Base-by-base conservation (phyloP, 2,329 filamentous ascomycete genomes). In the Botrytis deweyae region DNA sequence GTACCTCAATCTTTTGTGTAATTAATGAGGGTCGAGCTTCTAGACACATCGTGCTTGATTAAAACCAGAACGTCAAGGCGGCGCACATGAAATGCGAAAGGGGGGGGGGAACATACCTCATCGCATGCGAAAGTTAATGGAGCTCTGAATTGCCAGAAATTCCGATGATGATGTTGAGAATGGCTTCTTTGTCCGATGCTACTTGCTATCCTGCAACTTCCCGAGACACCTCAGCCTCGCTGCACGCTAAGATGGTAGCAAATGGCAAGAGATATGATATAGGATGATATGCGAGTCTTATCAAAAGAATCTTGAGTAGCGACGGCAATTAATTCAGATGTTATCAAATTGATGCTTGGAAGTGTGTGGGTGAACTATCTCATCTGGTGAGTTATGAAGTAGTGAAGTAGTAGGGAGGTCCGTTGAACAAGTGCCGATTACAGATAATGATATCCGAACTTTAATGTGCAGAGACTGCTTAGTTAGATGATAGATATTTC, bases 151-250 rank as follows among this genome's bases (percentile, higher is more conserved):
- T 55, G 44, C 20, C 52, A n/a, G n/a, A 55, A 42, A 55, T 42
- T 33, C 38, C 20, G 38, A 42, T 38, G 70, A 58, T 46, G 70
- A 67, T 72, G 44, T 49, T 66, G 25, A 44, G 49, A 67, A 70
- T 40, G 49, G n/a, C 49, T 70, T 73, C 72, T 73, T 73, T 73
- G 72, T 73, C 65, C 42, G 33, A 61, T 58, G 70, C 73, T 64
- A 67, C 73, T 72, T 66, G 42, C 58, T 72, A 58, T 68, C 36
- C 70, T 79, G 79, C 76, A 78, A 75, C 71, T 78, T 77, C 76
- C 78, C 78, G 79, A 74, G 74, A 77, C 79, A 76, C 74, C 40
- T 79, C 79, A 80, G 79, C 79, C 78, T 80, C 76, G 66, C 66
- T 68, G 76, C 70, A 44, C 46, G 66, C 61, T 58, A n/a, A 55